A percentile compares a stretch with the other conserved stretches of the same genome.
Evolutionary conservation across 148 eudicot species (phyloP).

Genomic region (Nyssa sinensis): DNA sequence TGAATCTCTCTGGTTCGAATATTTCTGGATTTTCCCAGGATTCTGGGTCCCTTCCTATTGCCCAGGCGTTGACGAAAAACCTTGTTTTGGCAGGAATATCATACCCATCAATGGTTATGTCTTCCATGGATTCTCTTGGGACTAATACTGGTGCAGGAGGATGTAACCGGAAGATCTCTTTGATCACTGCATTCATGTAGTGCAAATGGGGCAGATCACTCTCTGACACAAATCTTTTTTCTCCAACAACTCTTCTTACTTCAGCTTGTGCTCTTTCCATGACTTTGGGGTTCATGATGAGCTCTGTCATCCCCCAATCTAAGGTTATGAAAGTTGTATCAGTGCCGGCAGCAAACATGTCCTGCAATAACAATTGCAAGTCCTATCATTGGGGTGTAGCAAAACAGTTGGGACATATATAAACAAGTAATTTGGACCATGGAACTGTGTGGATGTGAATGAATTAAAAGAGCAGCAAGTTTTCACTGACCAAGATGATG

Average conservation of each 20-base stretch:
- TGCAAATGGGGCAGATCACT: slow-evolving; percentile 40
- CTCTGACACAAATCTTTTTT: slow-evolving; percentile 32
- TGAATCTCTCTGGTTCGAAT: slow-evolving; percentile 54
- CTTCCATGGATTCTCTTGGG: slow-evolving; percentile 55
- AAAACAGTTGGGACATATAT: not conserved
- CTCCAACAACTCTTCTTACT: slow-evolving; percentile 32
- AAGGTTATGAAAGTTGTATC: slow-evolving; percentile 48
- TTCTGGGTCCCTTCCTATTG: slow-evolving; percentile 56
- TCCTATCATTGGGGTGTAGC: not conserved
- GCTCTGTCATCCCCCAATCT: slow-evolving; percentile 66
- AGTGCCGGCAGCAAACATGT: slow-evolving; percentile 66
- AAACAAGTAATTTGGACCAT: not conserved
- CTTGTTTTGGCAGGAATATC: slow-evolving; percentile 45
- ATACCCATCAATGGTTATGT: slow-evolving; percentile 36
- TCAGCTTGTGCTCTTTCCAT: slow-evolving; percentile 54
- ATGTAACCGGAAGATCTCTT: slow-evolving; percentile 53
- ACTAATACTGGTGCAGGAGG: slow-evolving; percentile 56
- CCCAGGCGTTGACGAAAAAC: slow-evolving; percentile 51
- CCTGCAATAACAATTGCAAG: slow-evolving; percentile 28
- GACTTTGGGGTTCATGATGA: slow-evolving; percentile 36
- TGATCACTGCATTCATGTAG: slow-evolving; percentile 50
- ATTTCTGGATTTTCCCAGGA: slow-evolving; percentile 51
- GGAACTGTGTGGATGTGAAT: not conserved
- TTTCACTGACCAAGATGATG: slow-evolving; percentile 47
- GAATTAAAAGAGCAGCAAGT: not conserved